Conservation (phyloP, 2,329 filamentous ascomycete genomes). For the Pseudogymnoascus sp. region DNA sequence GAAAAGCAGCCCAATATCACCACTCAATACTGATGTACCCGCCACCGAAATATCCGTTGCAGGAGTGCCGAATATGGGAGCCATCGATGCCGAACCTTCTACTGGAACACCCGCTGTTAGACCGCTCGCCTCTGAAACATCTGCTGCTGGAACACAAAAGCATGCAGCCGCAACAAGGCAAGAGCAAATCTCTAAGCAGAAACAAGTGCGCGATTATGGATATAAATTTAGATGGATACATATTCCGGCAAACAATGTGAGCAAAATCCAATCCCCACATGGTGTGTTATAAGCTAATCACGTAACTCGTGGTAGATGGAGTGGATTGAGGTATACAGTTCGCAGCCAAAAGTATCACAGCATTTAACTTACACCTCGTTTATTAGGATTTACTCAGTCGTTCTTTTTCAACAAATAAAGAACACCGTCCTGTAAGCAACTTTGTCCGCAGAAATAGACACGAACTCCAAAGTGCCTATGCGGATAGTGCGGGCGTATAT, state of each 20-base stretch:
- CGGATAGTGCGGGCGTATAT: background rate
- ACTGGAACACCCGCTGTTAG: background rate
- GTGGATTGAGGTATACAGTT: background rate
- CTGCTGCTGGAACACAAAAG: background rate
- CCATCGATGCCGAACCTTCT: background rate
- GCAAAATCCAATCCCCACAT: background rate
- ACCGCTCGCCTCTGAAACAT: background rate
- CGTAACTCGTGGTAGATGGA: background rate
- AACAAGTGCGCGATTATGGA: background rate
- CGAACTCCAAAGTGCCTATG: background rate
- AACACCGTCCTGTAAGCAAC: background rate
- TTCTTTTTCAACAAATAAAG: background rate
- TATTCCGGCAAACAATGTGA: background rate
- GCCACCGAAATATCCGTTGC: too few species aligned
- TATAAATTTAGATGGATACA: conserved; percentile 1
- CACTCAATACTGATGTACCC: background rate
- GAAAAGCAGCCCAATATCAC: background rate
- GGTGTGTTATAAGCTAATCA: background rate
- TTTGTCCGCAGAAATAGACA: background rate
- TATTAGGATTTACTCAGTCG: background rate
- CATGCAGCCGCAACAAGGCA: background rate
- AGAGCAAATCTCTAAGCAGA: background rate
- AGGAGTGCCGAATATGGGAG: background rate
- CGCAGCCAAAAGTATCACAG: background rate
- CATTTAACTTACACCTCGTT: background rate